phyloP scores from a whole-genome alignment of 2,329 filamentous ascomycete genomes.

The Fusarium sp. region DNA sequence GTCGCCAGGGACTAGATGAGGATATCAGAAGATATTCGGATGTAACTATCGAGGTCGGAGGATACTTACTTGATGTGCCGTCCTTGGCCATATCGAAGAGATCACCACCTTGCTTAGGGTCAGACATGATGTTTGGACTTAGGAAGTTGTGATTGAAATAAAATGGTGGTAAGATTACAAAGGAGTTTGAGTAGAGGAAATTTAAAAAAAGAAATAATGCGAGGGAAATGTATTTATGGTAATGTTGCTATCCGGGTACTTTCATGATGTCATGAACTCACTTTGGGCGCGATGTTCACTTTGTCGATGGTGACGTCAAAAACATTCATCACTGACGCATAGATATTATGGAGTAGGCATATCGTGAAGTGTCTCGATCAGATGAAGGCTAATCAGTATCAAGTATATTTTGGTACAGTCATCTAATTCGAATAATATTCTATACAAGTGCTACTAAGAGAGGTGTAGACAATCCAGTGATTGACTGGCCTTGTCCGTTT shows the following conservation, averaged over 20 bases:
- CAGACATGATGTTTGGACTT: background rate
- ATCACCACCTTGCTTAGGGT: constrained; percentile 29
- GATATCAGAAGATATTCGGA: accelerated
- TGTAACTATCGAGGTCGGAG: accelerated
- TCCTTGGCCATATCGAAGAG: constrained; percentile 36
- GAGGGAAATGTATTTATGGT: background rate
- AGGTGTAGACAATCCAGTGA: background rate
- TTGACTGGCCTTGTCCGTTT: background rate
- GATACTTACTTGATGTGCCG: constrained; percentile 11
- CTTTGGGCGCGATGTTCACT: background rate
- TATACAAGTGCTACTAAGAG: background rate
- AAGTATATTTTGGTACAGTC: background rate
- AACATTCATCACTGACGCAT: constrained; percentile 22
- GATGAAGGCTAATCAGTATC: background rate
- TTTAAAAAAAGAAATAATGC: accelerated
- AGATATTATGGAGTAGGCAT: constrained; percentile 2
- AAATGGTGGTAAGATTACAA: accelerated
- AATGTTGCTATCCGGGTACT: background rate
- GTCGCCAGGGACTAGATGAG: constrained; percentile 1
- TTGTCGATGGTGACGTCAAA: constrained; percentile 28
- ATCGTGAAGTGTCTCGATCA: too few species aligned
- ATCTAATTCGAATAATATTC: accelerated
- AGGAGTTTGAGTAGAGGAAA: background rate
- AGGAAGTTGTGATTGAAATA: accelerated
- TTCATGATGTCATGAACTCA: constrained; percentile 30